Percentiles rank a stretch among this genome's conserved stretches.
Conservation (phyloP, 2,329 filamentous ascomycete species). For the Fusarium musae region DNA sequence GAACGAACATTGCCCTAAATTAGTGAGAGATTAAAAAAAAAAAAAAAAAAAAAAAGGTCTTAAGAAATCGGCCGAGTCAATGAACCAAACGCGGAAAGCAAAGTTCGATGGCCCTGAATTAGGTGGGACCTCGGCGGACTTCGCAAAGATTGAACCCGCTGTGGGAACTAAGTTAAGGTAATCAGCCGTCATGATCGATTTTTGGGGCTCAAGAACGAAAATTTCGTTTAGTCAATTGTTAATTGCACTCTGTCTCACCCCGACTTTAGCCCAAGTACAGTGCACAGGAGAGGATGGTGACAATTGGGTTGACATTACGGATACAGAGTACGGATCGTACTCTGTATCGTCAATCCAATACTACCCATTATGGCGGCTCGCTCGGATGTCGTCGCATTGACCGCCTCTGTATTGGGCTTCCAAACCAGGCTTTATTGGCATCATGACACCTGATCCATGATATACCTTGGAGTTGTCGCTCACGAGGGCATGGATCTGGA, state of each 20-base stretch:
- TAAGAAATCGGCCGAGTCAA: constrained; percentile 11
- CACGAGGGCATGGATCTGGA: constrained; percentile 40
- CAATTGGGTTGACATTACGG: background rate
- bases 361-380: constrained; percentile 22
- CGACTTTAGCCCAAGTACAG: background rate
- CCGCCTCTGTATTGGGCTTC: constrained; percentile 23
- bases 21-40: constrained; percentile 19
- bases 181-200: constrained; percentile 6
- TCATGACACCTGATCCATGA: constrained; percentile 33
- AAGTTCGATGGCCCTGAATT: background rate
- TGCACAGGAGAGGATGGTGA: background rate
- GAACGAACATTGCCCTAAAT: background rate
- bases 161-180: constrained; percentile 14
- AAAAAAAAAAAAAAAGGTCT: background rate
- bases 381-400: constrained; percentile 31
- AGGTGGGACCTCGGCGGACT: constrained; percentile 35
- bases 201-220: constrained; percentile 18
- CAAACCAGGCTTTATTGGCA: constrained; percentile 24
- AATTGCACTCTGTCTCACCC: background rate
- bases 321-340: too few relatives aligned
- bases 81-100: constrained; percentile 17
- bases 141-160: constrained; percentile 16
- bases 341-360: background rate
- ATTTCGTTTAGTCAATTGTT: constrained; percentile 16
- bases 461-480: constrained; percentile 39